A percentile compares a stretch with the other conserved stretches of the same genome.
phyloP scores from a whole-genome alignment of 306 rosid genomes.

The Mimosa bimucronata region DNA sequence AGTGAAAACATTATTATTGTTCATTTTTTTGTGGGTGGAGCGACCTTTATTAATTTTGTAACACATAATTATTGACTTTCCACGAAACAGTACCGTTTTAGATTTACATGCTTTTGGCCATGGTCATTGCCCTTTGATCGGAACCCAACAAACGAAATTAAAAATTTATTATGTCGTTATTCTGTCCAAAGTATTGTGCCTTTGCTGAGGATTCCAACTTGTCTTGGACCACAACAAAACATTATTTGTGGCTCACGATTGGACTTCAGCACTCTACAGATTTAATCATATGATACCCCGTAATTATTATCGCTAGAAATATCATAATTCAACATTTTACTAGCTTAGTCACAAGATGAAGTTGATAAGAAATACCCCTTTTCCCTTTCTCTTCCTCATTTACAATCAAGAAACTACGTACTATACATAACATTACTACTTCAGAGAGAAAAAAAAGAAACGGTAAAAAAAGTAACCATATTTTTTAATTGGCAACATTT shows the following conservation, averaged over 20 bases:
- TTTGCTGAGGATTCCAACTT: constrained; percentile 45
- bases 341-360: constrained; percentile 5
- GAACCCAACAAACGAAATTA: constrained; percentile 1
- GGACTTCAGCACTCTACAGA: constrained; percentile 30
- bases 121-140: constrained; percentile 42
- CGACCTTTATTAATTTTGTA: constrained; percentile 30
- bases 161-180: constrained; percentile 34
- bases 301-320: neutral
- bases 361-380: neutral
- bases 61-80: constrained; percentile 45
- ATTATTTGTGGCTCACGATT: constrained; percentile 39
- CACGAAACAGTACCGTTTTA: constrained; percentile 46
- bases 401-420: neutral
- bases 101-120: constrained; percentile 40
- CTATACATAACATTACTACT: no score
- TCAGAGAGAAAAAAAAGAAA: no score
- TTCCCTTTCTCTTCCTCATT: neutral
- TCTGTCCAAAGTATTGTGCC: constrained; percentile 35
- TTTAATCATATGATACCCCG: constrained; percentile 30
- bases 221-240: constrained; percentile 37
- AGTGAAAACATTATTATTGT: constrained; percentile 13
- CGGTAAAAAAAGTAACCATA: neutral
- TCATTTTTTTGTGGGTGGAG: neutral
- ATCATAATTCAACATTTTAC: neutral
- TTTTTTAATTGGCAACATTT: neutral